Evolutionary conservation across 768 basidiomycete genomes (phyloP).

Genomic region (Rhizopogon sp.): DNA sequence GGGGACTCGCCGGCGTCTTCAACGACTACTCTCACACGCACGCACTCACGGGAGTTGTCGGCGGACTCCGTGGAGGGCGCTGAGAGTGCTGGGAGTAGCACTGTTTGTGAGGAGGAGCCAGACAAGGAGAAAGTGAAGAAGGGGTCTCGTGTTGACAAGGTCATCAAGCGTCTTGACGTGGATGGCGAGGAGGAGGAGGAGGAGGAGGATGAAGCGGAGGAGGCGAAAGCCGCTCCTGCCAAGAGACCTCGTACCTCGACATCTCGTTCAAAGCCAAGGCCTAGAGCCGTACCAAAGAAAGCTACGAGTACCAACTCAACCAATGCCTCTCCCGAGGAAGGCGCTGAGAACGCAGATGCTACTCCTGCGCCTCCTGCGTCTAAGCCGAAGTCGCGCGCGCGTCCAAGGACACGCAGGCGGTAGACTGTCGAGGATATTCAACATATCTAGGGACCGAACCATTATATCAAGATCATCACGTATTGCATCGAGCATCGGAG

Average conservation of each 20-base stretch:
- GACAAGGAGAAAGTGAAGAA: conserved; percentile 18
- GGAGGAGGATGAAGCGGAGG: conserved; percentile 11
- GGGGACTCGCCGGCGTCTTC: conserved; percentile 24
- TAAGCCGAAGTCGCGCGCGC: conserved; percentile 27
- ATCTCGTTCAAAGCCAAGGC: conserved; percentile 17
- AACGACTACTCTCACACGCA: conserved; percentile 25
- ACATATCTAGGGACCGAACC: background rate
- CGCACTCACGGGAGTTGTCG: conserved; percentile 18
- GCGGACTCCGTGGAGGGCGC: conserved; percentile 22
- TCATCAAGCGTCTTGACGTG: conserved; percentile 2
- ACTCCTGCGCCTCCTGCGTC: conserved; percentile 13
- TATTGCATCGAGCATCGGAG: conserved; percentile 9
- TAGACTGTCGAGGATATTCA: conserved; percentile 11
- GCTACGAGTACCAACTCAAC: background rate
- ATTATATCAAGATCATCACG: conserved; percentile 8
- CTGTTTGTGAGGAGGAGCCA: conserved; percentile 26
- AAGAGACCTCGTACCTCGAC: conserved; percentile 18
- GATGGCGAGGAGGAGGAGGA: conserved; percentile 9
- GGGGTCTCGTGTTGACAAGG: background rate
- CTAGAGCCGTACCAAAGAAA: conserved; percentile 8
- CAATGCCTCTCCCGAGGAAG: conserved; percentile 11
- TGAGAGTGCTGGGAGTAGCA: conserved; percentile 28
- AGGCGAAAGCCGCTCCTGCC: conserved; percentile 4
- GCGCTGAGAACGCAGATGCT: conserved; percentile 11
- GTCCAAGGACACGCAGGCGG: conserved; percentile 24